A percentile compares a stretch with the other conserved stretches of the same genome.
These are phyloP conservation scores for Hypoxylon trugodes DNA, from an alignment of 495 filamentous ascomycete genomes.

Conservation along the genomic window DNA sequence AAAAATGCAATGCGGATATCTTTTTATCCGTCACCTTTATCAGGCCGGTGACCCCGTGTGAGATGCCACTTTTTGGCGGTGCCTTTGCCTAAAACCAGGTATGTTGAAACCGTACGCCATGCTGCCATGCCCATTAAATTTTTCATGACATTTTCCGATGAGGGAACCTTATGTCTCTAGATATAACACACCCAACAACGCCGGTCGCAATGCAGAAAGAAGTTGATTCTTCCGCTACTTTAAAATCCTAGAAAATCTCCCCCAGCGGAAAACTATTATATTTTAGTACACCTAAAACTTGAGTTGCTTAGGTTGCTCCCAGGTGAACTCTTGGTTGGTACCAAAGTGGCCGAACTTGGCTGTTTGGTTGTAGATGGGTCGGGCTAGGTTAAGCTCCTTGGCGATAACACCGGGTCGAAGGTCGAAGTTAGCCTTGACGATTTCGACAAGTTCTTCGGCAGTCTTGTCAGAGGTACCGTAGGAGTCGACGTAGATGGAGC, in stretches of 20 bases:
- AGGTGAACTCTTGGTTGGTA: slow-evolving; percentile 95
- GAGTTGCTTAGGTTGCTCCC: slow-evolving; percentile 97
- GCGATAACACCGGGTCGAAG: slow-evolving; percentile 97
- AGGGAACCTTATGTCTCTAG: slow-evolving; percentile 49
- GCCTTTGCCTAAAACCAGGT: slow-evolving; percentile 43
- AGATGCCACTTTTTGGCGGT: slow-evolving; percentile 33
- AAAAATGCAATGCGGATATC: slow-evolving; percentile 42
- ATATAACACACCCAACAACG: slow-evolving; percentile 48
- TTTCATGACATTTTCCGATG: slow-evolving; percentile 51
- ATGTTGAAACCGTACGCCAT: slow-evolving; percentile 53
- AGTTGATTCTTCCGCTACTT: slow-evolving; percentile 55
- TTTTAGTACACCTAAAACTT: slow-evolving; percentile 70
- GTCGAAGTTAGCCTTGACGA: slow-evolving; percentile 96
- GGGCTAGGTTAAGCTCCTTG: slow-evolving; percentile 92
- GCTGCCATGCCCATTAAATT: slow-evolving; percentile 46
- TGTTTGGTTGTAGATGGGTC: slow-evolving; percentile 97
- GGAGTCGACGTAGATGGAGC: slow-evolving; percentile 86
- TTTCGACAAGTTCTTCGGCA: slow-evolving; percentile 85
- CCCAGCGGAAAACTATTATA: slow-evolving; percentile 39
- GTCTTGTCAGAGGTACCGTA: slow-evolving; percentile 81
- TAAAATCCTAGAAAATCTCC: slow-evolving; percentile 42
- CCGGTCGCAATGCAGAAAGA: slow-evolving; percentile 53
- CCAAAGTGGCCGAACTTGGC: slow-evolving; percentile 99
- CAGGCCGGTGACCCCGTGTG: slow-evolving; percentile 29
- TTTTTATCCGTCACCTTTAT: slow-evolving; percentile 38